These are phyloP conservation scores for Ceratobasidium sp. DNA, from an alignment of 1,284 basidiomycete species.

Conservation along the genomic window DNA sequence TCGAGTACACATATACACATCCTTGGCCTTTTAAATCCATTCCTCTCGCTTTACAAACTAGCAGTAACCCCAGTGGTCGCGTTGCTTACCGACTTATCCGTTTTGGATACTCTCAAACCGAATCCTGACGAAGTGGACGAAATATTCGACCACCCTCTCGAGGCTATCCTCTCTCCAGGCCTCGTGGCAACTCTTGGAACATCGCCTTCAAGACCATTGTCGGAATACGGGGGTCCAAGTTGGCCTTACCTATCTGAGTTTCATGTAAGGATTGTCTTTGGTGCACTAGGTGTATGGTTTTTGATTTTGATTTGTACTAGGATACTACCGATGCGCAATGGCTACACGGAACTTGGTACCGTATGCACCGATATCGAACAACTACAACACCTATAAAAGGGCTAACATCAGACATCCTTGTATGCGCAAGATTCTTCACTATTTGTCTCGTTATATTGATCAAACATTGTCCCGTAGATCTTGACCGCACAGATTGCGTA, in stretches of 20 bases:
- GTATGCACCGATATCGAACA: constrained; percentile 83
- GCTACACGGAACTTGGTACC: constrained; percentile 67
- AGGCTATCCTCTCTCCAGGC: constrained; percentile 74
- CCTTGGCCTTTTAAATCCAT: constrained; percentile 78
- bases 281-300: constrained; percentile 51
- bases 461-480: constrained; percentile 23
- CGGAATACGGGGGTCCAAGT: constrained; percentile 71
- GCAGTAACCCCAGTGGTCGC: constrained; percentile 81
- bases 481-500: constrained; percentile 47
- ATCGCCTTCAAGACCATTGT: constrained; percentile 59
- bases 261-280: constrained; percentile 63
- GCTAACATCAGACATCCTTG: constrained; percentile 84
- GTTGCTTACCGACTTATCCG: constrained; percentile 65
- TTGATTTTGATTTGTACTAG: constrained; percentile 55
- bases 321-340: constrained; percentile 69
- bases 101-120: constrained; percentile 45
- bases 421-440: constrained; percentile 58
- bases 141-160: constrained; percentile 84
- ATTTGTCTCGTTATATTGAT: not conserved
- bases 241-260: constrained; percentile 82
- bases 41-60: constrained; percentile 69
- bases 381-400: constrained; percentile 84
- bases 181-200: constrained; percentile 29
- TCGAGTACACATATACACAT: constrained; percentile 70
- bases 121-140: constrained; percentile 72